A percentile compares a stretch with the other conserved stretches of the same genome.
Conservation (phyloP, 805 yeast genomes). For the Teunomyces panamensis region DNA sequence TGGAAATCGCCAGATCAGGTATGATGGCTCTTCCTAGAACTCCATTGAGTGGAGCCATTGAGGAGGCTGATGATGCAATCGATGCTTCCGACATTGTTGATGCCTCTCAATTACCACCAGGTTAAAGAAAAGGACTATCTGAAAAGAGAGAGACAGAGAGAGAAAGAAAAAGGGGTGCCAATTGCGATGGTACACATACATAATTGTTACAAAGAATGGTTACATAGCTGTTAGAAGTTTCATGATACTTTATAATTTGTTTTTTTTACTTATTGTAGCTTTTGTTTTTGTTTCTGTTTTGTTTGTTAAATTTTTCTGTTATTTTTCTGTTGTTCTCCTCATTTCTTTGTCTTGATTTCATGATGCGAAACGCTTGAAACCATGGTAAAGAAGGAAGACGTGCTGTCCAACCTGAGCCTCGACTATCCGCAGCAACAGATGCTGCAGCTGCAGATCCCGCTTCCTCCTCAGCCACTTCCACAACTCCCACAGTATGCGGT, state of each 20-base stretch:
- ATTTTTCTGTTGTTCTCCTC: not conserved
- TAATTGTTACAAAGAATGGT: too few relatives aligned
- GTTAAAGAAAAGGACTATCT: slow-evolving; percentile 42
- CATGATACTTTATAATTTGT: too few relatives aligned
- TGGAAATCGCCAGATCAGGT: slow-evolving; percentile 96
- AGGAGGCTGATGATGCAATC: slow-evolving; percentile 43
- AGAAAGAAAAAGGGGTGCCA: too few relatives aligned
- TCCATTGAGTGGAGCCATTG: slow-evolving; percentile 59
- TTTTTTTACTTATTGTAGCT: too few relatives aligned
- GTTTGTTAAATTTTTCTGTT: too few relatives aligned
- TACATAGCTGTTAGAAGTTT: too few relatives aligned
- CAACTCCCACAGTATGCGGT: slow-evolving; percentile 1
- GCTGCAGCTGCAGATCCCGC: slow-evolving; percentile 9
- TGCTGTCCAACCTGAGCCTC: not conserved
- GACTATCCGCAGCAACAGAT: slow-evolving; percentile 7
- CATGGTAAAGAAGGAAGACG: not conserved
- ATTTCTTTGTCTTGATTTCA: not conserved
- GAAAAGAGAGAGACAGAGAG: too few relatives aligned
- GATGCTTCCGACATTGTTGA: slow-evolving; percentile 76
- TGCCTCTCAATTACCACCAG: slow-evolving; percentile 90
- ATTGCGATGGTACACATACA: too few relatives aligned
- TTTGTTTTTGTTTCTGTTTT: too few relatives aligned
- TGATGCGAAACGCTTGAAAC: too few relatives aligned
- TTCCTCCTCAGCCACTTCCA: slow-evolving; percentile 6
- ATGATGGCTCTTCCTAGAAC: slow-evolving; percentile 99